These are phyloP conservation scores for Trichoderma guizhouense DNA, from an alignment of 2,329 filamentous ascomycete genomes.

Conservation along the genomic window DNA sequence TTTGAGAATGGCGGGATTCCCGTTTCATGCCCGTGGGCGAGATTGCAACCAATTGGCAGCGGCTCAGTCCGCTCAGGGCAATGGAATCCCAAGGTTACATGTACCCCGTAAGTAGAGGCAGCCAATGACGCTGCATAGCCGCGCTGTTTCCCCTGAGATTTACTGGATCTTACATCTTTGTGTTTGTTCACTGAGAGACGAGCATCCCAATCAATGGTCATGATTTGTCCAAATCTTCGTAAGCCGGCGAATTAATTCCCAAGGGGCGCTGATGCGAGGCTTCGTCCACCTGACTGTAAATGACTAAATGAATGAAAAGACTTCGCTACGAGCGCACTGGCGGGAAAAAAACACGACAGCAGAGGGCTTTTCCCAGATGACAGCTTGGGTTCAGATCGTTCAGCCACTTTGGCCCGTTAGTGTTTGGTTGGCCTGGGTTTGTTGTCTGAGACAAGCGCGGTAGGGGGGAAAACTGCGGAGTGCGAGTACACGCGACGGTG, in stretches of 20 bases:
- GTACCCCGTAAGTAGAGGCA: background rate
- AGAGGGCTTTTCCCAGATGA: background rate
- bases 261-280: background rate
- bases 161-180: background rate
- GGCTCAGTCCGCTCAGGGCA: background rate
- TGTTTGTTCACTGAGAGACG: background rate
- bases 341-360: background rate
- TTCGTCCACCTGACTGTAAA: background rate
- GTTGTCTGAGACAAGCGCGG: background rate
- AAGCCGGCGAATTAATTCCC: background rate
- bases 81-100: too few species aligned
- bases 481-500: background rate
- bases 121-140: background rate
- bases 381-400: background rate
- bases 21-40: background rate
- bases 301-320: background rate
- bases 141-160: background rate
- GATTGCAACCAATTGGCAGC: background rate
- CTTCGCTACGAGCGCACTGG: background rate
- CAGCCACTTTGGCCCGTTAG: background rate
- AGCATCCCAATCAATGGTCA: background rate
- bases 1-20: background rate
- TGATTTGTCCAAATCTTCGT: background rate
- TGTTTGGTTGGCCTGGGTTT: background rate
- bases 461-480: background rate